A percentile compares a stretch with the other conserved stretches of the same genome.
phyloP scores from a whole-genome alignment of 2,329 filamentous ascomycete genomes.

The Sporothrix curviconia region DNA sequence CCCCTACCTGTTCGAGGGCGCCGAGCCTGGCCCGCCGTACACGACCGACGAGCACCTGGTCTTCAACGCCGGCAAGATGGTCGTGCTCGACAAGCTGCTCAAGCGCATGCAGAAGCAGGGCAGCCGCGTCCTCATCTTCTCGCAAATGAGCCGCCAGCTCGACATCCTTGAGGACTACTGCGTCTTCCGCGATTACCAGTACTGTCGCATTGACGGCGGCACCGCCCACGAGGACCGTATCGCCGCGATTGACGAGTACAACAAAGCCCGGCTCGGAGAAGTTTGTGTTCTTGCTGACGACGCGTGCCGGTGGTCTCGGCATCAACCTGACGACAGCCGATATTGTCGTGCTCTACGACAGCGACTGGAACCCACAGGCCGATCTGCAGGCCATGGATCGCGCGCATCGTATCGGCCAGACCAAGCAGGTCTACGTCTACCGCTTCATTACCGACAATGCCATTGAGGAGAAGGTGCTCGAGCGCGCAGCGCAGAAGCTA shows the following conservation, averaged over 20 bases:
- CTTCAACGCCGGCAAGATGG: slow-evolving; percentile 94
- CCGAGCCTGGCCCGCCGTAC: slow-evolving; percentile 93
- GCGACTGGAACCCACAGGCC: slow-evolving; percentile 97
- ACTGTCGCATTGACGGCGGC: slow-evolving; percentile 93
- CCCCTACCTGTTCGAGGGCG: slow-evolving; percentile 94
- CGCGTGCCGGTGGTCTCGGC: slow-evolving; percentile 87
- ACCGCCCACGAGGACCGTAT: slow-evolving; percentile 98
- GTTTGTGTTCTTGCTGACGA: slow-evolving; percentile 92
- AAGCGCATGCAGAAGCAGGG: slow-evolving; percentile 76
- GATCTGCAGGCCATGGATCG: slow-evolving; percentile 99
- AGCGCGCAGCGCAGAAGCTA: slow-evolving; percentile 92
- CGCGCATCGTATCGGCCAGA: slow-evolving; percentile 96
- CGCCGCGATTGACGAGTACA: slow-evolving; percentile 96
- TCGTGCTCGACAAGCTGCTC: slow-evolving; percentile 87
- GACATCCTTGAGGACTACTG: slow-evolving; percentile 98
- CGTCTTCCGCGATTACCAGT: slow-evolving; percentile 88
- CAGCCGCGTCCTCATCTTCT: slow-evolving; percentile 96
- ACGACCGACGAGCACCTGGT: slow-evolving; percentile 96
- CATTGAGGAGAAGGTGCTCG: slow-evolving; percentile 96
- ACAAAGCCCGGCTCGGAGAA: slow-evolving; percentile 92
- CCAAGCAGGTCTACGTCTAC: slow-evolving; percentile 95
- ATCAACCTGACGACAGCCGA: slow-evolving; percentile 95
- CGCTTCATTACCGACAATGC: slow-evolving; percentile 96
- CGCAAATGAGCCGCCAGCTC: slow-evolving; percentile 94
- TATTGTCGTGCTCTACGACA: slow-evolving; percentile 94